Percentiles rank a stretch among this genome's conserved stretches.
These are phyloP conservation scores for Acer yangbiense DNA, from an alignment of 345 rosid genomes.

Conservation along the genomic window DNA sequence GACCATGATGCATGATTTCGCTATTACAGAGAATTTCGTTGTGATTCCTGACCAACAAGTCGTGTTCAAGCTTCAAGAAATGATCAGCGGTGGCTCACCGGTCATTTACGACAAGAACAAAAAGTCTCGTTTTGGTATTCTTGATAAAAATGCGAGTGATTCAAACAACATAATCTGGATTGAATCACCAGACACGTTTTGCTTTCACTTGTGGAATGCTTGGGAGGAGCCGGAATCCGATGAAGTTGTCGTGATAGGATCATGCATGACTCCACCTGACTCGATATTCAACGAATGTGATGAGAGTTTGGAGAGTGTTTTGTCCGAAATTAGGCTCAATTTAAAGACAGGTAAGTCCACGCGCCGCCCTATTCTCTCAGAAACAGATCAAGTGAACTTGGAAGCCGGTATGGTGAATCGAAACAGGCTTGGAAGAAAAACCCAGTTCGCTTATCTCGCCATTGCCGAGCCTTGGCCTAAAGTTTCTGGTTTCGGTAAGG, in stretches of 20 bases:
- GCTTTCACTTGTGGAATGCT: constrained; percentile 95
- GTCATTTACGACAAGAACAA: constrained; percentile 80
- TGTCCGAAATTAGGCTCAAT: constrained; percentile 86
- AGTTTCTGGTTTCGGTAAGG: constrained; percentile 88
- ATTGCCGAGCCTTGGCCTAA: constrained; percentile 98
- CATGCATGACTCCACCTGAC: constrained; percentile 99
- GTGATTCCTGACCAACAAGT: constrained; percentile 95
- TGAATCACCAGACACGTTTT: constrained; percentile 78
- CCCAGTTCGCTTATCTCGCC: constrained; percentile 77
- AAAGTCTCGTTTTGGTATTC: constrained; percentile 72
- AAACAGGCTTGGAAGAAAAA: constrained; percentile 69
- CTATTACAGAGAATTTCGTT: constrained; percentile 78
- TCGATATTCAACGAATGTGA: constrained; percentile 93
- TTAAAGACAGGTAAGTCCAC: constrained; percentile 78
- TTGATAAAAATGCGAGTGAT: constrained; percentile 52
- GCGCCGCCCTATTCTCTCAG: constrained; percentile 60
- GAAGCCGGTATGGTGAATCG: constrained; percentile 99
- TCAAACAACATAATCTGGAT: constrained; percentile 73
- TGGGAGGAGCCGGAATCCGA: constrained; percentile 89
- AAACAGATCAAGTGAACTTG: constrained; percentile 65
- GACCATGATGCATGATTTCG: constrained; percentile 97
- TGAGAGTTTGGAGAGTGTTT: constrained; percentile 69
- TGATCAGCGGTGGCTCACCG: constrained; percentile 88
- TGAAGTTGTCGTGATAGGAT: constrained; percentile 89
- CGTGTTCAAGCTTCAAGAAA: constrained; percentile 80